Evolutionary conservation across 163 green algal genomes (phyloP), one percentile per base, ranked within the genome.

Genomic region (Scenedesmus sp.): DNA sequence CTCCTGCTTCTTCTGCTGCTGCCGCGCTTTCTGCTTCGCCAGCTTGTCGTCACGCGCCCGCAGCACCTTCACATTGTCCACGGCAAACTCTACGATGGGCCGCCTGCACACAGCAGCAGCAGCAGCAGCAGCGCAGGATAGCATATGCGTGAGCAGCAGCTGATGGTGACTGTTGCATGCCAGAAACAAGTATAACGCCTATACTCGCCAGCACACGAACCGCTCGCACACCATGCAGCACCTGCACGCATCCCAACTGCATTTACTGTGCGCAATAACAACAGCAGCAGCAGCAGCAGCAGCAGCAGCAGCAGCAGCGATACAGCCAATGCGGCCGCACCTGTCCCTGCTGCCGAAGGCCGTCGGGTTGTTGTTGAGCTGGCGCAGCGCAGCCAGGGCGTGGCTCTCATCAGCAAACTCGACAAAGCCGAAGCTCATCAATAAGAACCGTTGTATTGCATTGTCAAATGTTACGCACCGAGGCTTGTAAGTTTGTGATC

Each of bases 281-380:
- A 46, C 34, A 46, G 34, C 34, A 46, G 34, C 34, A 46, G 34
- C 34, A 46, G 34, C 34, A 46, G 34, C 34, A 46, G 34, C 34
- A 46, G 34, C 34, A 46, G 34, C 34, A 46, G 34, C 34, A 46
- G 34, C 34, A 46, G 34, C 34, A 46, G 34, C 34, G 34, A 46
- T 46, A 46, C 34, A 13, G 34, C 34, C 64, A 76, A 4, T 34
- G 16, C 16, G 18, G 4, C 23, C 20, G 70, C 70, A 79, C 70
- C 70, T 84, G 0, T 98, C 96, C 46, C 90, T 73, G 16, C 93
- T 86, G 87, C 87, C 93, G 89, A 97, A 99, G 12, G 95, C 73
- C 0, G 67, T 70, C 2, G 98, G 98, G 93, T 99, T 99, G 97
- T 99, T 99, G 96, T 99, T 99, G 66, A 99, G 95, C 93, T 99